A percentile compares a stretch with the other conserved stretches of the same genome.
Evolutionary conservation across 2,329 filamentous ascomycete genomes (phyloP).

Genomic region (Oidium heveae): DNA sequence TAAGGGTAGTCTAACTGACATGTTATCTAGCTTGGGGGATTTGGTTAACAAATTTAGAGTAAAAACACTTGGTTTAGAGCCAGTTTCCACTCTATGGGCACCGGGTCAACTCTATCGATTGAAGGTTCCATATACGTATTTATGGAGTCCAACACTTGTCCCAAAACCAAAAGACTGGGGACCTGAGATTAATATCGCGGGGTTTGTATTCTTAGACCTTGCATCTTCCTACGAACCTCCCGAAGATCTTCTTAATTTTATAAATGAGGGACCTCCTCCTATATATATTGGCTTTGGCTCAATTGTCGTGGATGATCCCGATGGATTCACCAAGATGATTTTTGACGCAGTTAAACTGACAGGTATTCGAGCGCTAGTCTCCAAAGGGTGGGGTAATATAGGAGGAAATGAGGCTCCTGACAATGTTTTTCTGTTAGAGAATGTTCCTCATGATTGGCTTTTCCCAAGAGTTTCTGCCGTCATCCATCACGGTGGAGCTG

Average conservation of each 20-base stretch:
- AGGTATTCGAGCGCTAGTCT: conserved; percentile 45
- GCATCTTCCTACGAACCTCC: conserved; percentile 35
- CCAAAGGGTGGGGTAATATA: conserved; percentile 51
- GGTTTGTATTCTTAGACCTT: conserved; percentile 54
- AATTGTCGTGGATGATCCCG: conserved; percentile 49
- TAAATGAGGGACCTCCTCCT: conserved; percentile 29
- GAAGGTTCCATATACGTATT: conserved; percentile 51
- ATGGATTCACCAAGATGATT: conserved; percentile 43
- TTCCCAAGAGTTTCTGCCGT: conserved; percentile 41
- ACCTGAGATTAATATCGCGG: conserved; percentile 43
- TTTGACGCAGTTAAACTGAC: conserved; percentile 40
- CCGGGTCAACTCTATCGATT: conserved; percentile 47
- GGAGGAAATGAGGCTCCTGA: conserved; percentile 34
- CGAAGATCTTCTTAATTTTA: conserved; percentile 26
- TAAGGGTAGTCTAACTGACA: not conserved
- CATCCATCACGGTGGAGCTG: conserved; percentile 55
- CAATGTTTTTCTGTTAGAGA: conserved; percentile 45
- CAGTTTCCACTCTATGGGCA: conserved; percentile 53
- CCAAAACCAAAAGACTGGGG: conserved; percentile 46
- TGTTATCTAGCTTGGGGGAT: conserved; percentile 30
- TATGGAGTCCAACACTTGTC: conserved; percentile 41
- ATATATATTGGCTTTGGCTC: conserved; percentile 57
- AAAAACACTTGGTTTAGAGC: conserved; percentile 43
- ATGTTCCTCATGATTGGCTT: conserved; percentile 54
- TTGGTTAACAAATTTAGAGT: conserved; percentile 51